Evolutionary conservation across 805 yeast species (phyloP).

Genomic region (Metschnikowia noctiluminum): DNA sequence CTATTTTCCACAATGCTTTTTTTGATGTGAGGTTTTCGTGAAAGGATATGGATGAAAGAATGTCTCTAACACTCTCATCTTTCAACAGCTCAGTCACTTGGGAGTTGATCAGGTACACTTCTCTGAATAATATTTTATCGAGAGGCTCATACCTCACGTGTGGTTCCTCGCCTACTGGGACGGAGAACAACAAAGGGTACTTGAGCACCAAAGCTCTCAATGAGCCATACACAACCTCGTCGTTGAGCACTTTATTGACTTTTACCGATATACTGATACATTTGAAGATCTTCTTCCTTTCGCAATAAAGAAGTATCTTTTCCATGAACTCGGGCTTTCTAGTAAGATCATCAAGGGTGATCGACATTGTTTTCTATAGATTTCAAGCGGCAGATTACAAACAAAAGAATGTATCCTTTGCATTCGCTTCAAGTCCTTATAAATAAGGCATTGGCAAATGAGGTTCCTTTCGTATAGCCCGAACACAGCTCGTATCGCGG

Average conservation of each 20-base stretch:
- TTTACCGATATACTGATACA: constrained; percentile 9
- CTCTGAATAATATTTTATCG: constrained; percentile 4
- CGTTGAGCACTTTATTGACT: constrained; percentile 3
- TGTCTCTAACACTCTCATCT: not conserved
- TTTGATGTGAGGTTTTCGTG: not conserved
- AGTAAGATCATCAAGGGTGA: constrained; percentile 6
- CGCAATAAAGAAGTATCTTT: constrained; percentile 7
- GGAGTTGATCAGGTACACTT: constrained; percentile 4
- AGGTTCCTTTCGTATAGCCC: too few species aligned
- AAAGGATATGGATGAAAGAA: constrained; percentile 1
- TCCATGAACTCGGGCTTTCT: constrained; percentile 8
- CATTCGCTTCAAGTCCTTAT: too few species aligned
- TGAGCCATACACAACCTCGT: constrained; percentile 4
- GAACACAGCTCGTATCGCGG: too few species aligned
- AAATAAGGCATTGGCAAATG: too few species aligned
- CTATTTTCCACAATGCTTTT: constrained; percentile 7
- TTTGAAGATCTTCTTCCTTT: constrained; percentile 6
- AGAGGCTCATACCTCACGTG: constrained; percentile 8
- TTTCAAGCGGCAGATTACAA: too few species aligned
- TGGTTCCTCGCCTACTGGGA: constrained; percentile 8
- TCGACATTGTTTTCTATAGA: not conserved
- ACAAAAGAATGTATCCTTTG: too few species aligned
- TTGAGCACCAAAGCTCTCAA: constrained; percentile 10
- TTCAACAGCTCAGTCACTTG: not conserved
- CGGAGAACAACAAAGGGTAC: constrained; percentile 9